phyloP scores from a whole-genome alignment of 306 rosid species.

The Vigna hirtella region DNA sequence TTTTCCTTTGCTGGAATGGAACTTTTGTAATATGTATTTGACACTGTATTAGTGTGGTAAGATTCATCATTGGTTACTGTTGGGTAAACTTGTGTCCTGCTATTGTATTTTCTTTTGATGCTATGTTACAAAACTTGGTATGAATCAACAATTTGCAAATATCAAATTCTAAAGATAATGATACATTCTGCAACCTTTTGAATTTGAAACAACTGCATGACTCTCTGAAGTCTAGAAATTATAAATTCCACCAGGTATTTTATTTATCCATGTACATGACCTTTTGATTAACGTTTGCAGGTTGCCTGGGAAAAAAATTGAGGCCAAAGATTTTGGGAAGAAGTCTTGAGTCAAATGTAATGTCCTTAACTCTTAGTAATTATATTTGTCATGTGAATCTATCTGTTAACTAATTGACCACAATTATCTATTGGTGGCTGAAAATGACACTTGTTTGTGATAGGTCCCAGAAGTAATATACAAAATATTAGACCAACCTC shows the following conservation, averaged over 20 bases:
- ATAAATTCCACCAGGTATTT: not conserved
- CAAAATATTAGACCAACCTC: conserved; percentile 69
- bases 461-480: conserved; percentile 90
- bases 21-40: not conserved
- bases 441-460: conserved; percentile 40
- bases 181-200: not conserved
- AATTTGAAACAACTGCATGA: not conserved
- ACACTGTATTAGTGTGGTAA: not conserved
- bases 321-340: conserved; percentile 82
- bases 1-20: conserved; percentile 15
- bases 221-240: not conserved
- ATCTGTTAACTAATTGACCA: not conserved
- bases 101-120: not conserved
- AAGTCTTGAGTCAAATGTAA: conserved; percentile 75
- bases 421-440: conserved; percentile 32
- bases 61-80: conserved; percentile 21
- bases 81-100: conserved; percentile 15
- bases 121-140: not conserved
- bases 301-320: conserved; percentile 85
- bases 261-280: not conserved
- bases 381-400: conserved; percentile 16
- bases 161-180: not conserved
- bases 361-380: conserved; percentile 29
- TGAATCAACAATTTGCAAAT: conserved; percentile 9
- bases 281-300: conserved; percentile 49